Conservation (phyloP, 805 yeast genomes). For the Saccharomycopsis sp. region DNA sequence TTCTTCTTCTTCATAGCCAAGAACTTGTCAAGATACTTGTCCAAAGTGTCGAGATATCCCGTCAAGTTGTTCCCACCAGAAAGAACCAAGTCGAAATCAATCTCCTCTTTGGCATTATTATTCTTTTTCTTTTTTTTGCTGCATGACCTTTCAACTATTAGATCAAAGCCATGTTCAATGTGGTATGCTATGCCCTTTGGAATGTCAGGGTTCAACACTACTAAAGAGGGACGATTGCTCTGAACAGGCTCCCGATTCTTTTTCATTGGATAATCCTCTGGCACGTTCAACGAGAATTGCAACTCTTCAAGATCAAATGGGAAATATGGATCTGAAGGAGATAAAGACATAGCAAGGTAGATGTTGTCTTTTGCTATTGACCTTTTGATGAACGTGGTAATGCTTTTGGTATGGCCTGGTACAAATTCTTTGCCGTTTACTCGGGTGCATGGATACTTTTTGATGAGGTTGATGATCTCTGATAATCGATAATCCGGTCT, state of each 20-base stretch:
- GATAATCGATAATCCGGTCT: no score
- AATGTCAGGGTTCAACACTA: constrained; percentile 55
- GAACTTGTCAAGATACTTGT: constrained; percentile 48
- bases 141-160: constrained; percentile 31
- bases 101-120: constrained; percentile 10
- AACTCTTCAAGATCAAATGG: constrained; percentile 53
- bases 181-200: constrained; percentile 62
- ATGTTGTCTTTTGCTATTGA: constrained; percentile 21
- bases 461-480: constrained; percentile 10
- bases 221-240: constrained; percentile 38
- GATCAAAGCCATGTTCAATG: constrained; percentile 54
- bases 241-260: constrained; percentile 12
- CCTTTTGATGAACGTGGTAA: constrained; percentile 1
- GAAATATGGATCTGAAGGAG: constrained; percentile 66
- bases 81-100: constrained; percentile 9
- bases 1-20: constrained; percentile 50
- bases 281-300: constrained; percentile 44
- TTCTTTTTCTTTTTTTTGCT: constrained; percentile 20
- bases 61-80: constrained; percentile 39
- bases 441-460: constrained; percentile 6
- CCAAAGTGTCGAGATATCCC: constrained; percentile 48
- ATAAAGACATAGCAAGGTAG: constrained; percentile 37
- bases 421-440: constrained; percentile 11
- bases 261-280: constrained; percentile 42
- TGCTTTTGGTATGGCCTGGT: constrained; percentile 1